These are phyloP conservation scores for Ganoderma sp. DNA, from an alignment of 1,284 basidiomycete species.

Conservation along the genomic window DNA sequence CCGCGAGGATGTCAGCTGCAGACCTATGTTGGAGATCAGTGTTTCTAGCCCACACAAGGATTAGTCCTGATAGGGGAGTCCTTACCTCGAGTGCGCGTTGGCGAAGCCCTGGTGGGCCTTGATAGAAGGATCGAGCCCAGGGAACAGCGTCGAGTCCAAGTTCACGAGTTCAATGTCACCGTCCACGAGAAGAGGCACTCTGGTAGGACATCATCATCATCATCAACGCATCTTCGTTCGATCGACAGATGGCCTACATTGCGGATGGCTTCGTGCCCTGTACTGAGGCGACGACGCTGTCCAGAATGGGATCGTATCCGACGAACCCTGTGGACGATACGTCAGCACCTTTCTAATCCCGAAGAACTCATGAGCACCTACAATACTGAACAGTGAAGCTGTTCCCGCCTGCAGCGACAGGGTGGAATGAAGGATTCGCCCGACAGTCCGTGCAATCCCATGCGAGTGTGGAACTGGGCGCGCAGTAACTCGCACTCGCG, in stretches of 20 bases:
- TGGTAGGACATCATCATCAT: slow-evolving; percentile 32
- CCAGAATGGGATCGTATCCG: slow-evolving; percentile 27
- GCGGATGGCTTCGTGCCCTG: slow-evolving; percentile 56
- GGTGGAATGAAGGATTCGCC: slow-evolving; percentile 58
- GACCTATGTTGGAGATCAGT: slow-evolving; percentile 34
- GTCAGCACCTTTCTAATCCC: neutral
- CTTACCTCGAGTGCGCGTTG: slow-evolving; percentile 57
- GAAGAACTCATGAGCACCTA: slow-evolving; percentile 34
- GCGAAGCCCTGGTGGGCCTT: slow-evolving; percentile 64
- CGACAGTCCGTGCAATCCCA: slow-evolving; percentile 65
- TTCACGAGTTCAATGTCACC: slow-evolving; percentile 48
- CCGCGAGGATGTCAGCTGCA: slow-evolving; percentile 44
- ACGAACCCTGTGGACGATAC: slow-evolving; percentile 45
- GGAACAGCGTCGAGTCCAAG: slow-evolving; percentile 59
- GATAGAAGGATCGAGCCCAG: slow-evolving; percentile 54
- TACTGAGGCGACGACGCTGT: slow-evolving; percentile 39
- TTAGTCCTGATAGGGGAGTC: neutral
- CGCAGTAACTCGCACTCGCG: slow-evolving; percentile 62
- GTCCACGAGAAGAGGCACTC: slow-evolving; percentile 60
- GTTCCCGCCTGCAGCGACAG: slow-evolving; percentile 68
- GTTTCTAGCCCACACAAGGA: neutral
- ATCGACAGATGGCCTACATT: slow-evolving; percentile 45
- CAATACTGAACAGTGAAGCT: slow-evolving; percentile 56
- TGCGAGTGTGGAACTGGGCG: slow-evolving; percentile 47
- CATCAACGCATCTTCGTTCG: neutral